These are phyloP conservation scores for Fusarium cyanostomum DNA, from an alignment of 2,329 filamentous ascomycete genomes.

Conservation along the genomic window DNA sequence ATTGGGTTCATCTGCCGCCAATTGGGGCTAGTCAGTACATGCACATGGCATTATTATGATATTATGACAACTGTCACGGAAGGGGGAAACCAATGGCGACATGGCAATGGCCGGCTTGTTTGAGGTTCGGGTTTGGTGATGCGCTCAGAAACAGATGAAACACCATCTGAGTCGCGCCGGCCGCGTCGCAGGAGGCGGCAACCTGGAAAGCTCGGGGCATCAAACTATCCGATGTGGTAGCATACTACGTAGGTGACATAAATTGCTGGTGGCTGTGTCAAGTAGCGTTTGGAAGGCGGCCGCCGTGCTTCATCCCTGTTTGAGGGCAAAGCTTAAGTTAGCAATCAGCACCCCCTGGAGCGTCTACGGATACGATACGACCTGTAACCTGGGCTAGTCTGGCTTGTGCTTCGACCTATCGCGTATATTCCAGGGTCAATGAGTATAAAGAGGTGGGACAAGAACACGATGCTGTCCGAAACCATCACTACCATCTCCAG, in stretches of 20 bases:
- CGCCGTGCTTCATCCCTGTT: constrained; percentile 33
- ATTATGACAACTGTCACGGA: no score
- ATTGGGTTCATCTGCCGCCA: no score
- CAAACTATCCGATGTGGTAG: constrained; percentile 23
- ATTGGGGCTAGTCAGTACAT: no score
- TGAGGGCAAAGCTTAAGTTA: constrained; percentile 18
- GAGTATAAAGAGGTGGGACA: constrained; percentile 19
- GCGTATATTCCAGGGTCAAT: background rate
- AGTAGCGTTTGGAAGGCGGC: constrained; percentile 13
- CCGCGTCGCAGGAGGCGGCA: constrained; percentile 1
- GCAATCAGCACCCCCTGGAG: constrained; percentile 3
- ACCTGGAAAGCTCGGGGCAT: constrained; percentile 21
- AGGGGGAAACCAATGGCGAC: no score
- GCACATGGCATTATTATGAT: no score
- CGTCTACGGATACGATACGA: background rate
- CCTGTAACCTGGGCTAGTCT: no score
- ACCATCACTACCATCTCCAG: constrained; percentile 1
- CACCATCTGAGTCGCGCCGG: background rate
- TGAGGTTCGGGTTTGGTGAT: background rate
- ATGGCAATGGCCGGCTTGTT: no score
- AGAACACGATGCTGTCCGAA: background rate
- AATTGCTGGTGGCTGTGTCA: constrained; percentile 17
- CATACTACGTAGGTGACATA: background rate
- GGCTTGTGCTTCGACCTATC: no score
- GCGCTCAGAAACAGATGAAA: no score